Percentiles rank a stretch among this genome's conserved stretches.
These are phyloP conservation scores for Helianthus tuberosus DNA, from an alignment of 129 eudicot genomes.

Conservation along the genomic window DNA sequence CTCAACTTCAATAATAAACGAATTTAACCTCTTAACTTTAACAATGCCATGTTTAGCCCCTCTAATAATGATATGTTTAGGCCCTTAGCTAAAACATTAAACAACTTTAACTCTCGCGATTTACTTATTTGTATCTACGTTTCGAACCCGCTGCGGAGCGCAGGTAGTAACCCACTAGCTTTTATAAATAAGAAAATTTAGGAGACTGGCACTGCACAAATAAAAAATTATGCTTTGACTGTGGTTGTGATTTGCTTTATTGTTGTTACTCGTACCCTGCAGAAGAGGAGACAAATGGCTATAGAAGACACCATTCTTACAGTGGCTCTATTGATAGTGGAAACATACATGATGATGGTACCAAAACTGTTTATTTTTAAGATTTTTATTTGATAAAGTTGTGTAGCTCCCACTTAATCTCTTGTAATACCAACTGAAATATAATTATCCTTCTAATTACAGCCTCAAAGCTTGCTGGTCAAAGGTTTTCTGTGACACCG, in stretches of 20 bases:
- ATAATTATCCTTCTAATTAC: constrained; percentile 6
- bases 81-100: too few species aligned
- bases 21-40: too few species aligned
- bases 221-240: constrained; percentile 4
- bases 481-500: constrained; percentile 66
- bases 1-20: too few species aligned
- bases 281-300: constrained; percentile 67
- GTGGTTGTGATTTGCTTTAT: constrained; percentile 23
- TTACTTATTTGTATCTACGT: too few species aligned
- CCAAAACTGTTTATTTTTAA: neutral
- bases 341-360: constrained; percentile 64
- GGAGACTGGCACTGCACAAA: neutral
- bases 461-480: constrained; percentile 62
- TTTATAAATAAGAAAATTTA: neutral
- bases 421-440: neutral
- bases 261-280: constrained; percentile 27
- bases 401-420: neutral
- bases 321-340: constrained; percentile 60
- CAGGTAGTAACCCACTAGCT: too few species aligned
- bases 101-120: too few species aligned
- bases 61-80: too few species aligned
- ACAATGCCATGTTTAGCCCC: too few species aligned
- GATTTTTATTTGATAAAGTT: neutral
- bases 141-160: too few species aligned
- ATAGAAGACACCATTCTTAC: constrained; percentile 51